These are phyloP conservation scores for Zizania latifolia DNA, from an alignment of 176 grass and related monocot genomes.

Conservation along the genomic window DNA sequence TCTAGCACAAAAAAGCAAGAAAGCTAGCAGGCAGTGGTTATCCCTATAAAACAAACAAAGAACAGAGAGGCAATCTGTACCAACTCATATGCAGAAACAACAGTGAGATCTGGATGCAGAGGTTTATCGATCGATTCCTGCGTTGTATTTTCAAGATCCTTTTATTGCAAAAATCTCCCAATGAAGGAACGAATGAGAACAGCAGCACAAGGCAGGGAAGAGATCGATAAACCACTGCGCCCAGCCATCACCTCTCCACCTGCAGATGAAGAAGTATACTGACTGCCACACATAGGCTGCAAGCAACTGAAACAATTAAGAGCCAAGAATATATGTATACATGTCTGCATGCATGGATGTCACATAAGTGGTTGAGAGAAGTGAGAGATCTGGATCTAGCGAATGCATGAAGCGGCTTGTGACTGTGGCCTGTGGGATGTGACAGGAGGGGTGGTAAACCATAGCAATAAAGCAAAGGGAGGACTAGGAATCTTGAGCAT, in stretches of 20 bases:
- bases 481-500: not conserved
- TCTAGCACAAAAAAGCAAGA: not conserved
- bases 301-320: not conserved
- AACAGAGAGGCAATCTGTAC: not conserved
- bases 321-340: not conserved
- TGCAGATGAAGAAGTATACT: not conserved
- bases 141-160: conserved; percentile 25
- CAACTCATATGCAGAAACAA: not conserved
- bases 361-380: not conserved
- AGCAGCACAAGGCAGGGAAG: conserved; percentile 37
- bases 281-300: not conserved
- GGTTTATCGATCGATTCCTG: conserved; percentile 61
- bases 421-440: not conserved
- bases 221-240: conserved; percentile 59
- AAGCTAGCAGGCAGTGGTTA: not conserved
- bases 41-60: not conserved
- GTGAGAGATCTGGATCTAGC: conserved; percentile 5
- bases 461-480: not conserved
- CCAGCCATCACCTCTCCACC: conserved; percentile 25
- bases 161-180: not conserved
- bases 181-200: not conserved
- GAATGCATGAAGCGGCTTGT: not conserved
- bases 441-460: not conserved
- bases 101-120: conserved; percentile 51
- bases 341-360: not conserved